These are phyloP conservation scores for Acanthamoeba triangularis DNA, from an alignment of 208 protist genomes.

Conservation along the genomic window DNA sequence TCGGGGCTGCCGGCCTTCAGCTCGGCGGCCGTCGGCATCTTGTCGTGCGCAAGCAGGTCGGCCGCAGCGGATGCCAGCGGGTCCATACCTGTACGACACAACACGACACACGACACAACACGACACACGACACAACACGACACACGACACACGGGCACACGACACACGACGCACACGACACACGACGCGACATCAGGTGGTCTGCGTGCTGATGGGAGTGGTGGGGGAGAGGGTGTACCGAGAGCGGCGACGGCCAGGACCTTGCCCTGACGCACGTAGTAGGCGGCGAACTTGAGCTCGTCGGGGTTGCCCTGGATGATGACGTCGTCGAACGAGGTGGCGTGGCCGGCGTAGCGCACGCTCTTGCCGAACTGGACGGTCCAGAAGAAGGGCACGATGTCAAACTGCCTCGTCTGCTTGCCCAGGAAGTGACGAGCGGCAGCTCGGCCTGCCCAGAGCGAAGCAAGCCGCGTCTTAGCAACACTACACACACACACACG, in stretches of 20 bases:
- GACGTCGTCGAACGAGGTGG: constrained; percentile 77
- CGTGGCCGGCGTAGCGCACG: constrained; percentile 82
- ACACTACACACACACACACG: not conserved
- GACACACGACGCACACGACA: not conserved
- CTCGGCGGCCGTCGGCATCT: constrained; percentile 47
- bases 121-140: not conserved
- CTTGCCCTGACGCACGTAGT: constrained; percentile 78
- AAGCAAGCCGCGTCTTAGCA: not conserved
- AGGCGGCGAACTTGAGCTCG: constrained; percentile 79
- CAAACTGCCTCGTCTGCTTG: not conserved
- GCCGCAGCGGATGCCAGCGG: constrained; percentile 23
- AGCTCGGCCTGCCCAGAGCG: constrained; percentile 10
- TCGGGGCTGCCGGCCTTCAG: constrained; percentile 46
- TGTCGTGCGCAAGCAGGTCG: constrained; percentile 25
- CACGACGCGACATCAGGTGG: not conserved
- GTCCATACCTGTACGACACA: not conserved
- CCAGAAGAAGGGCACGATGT: constrained; percentile 86
- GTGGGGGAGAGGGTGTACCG: not conserved
- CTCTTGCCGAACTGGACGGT: constrained; percentile 83
- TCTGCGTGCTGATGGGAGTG: not conserved
- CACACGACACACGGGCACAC: not conserved
- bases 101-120: not conserved
- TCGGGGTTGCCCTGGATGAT: constrained; percentile 56
- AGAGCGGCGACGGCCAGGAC: constrained; percentile 68
- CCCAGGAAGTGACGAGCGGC: constrained; percentile 73